Evolutionary conservation across 2,329 filamentous ascomycete genomes (phyloP).

Genomic region (Cytospora leucostoma): DNA sequence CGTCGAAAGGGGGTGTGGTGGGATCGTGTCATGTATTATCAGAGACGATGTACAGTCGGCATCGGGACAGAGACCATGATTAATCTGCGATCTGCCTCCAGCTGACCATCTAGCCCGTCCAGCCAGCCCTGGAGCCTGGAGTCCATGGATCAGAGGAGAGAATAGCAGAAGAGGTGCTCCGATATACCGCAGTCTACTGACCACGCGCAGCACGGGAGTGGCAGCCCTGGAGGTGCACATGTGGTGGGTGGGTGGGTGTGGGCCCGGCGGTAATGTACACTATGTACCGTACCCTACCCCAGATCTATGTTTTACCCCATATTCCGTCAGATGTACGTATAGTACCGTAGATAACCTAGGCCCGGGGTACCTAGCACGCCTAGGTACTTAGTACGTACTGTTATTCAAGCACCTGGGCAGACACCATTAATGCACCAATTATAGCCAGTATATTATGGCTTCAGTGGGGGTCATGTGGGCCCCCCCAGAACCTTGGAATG

Average conservation of each 20-base stretch:
- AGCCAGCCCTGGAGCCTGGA: too few species aligned
- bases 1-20: background rate
- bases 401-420: too few species aligned
- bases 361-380: too few species aligned
- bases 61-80: background rate
- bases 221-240: too few species aligned
- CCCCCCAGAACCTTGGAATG: background rate
- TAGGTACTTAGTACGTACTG: too few species aligned
- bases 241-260: too few species aligned
- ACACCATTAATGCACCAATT: background rate
- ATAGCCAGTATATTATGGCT: background rate
- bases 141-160: background rate
- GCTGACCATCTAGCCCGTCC: background rate
- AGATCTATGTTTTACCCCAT: too few species aligned
- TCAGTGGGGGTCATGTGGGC: background rate
- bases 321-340: too few species aligned
- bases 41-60: background rate
- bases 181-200: background rate
- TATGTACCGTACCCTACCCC: too few species aligned
- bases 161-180: background rate
- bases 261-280: background rate
- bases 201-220: constrained; percentile 11
- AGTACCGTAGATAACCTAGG: too few species aligned
- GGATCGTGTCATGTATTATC: background rate
- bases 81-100: background rate